Evolutionary conservation across 345 rosid species (phyloP), one percentile per base, ranked within the genome.

Genomic region (Brassica juncea): DNA sequence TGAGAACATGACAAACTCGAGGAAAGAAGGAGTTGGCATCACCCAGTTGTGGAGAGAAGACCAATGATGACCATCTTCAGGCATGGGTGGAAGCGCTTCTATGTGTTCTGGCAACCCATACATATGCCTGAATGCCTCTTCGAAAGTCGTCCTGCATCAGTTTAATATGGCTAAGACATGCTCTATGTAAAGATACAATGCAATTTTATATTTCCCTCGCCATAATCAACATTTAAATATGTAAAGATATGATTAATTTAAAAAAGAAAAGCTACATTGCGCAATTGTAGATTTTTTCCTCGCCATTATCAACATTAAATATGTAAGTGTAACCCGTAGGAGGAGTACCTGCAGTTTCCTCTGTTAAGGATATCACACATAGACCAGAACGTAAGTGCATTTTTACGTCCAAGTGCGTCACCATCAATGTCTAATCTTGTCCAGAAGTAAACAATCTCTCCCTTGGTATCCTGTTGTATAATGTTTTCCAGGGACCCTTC

Each of bases 41-140:
- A 90, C 96, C 99, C 99, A 95, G 74, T 96, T 85, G 81, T 95
- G 96, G 75, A 92, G 87, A 68, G 93, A 81, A 75, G 98, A 95
- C 99, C 99, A 95, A 80, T 84, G 84, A 72, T 91, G 88, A 75
- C 92, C 93, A 86, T 91, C 99, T 78, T 84, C 89, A 25, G 98
- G 98, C 99, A 93, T 95, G 59, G 97, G 97, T 10, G 98, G 98
- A 80, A 93, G 97, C 82, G 86, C 94, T 79, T 90, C 96, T 16
- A 86, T 39, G 81, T 86, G 74, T 72, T 87, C 77, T 70, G 97
- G 98, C 61, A 95, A 81, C 39, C 69, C 81, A 76, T 91, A 95
- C 96, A 91, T 95, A 78, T 84, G 87, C 64, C 89, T 88, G 78
- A 95, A 95, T 65, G 96, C 88, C 69, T 85, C 88, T 81, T 86